phyloP scores from a whole-genome alignment of 108 stramenopile genomes.

The Pseudonitzschia multiseries region DNA sequence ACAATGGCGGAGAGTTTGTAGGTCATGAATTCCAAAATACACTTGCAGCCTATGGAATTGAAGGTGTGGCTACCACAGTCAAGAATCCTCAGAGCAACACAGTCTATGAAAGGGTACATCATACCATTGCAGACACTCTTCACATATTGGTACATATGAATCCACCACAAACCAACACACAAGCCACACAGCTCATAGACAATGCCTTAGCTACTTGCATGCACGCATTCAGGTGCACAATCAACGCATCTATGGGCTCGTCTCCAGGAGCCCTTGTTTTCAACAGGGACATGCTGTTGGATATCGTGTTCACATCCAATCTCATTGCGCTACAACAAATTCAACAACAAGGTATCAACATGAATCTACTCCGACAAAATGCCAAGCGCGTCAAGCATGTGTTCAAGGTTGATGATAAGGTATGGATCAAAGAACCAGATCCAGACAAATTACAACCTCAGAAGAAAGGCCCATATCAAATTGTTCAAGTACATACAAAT shows the following conservation, averaged over 20 bases:
- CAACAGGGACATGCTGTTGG: conserved; percentile 32
- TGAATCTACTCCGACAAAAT: background rate
- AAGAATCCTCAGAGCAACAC: conserved; percentile 54
- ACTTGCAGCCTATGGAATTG: conserved; percentile 14
- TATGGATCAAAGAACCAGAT: conserved; percentile 15
- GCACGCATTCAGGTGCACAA: conserved; percentile 27
- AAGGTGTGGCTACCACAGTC: conserved; percentile 23
- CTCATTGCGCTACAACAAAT: too few species aligned
- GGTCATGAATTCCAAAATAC: conserved; percentile 34
- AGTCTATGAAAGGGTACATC: conserved; percentile 44
- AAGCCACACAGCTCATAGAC: conserved; percentile 30
- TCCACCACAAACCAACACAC: conserved; percentile 14
- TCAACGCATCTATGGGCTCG: conserved; percentile 8
- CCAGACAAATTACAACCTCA: conserved; percentile 34
- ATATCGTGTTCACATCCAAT: too few species aligned
- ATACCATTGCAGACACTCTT: conserved; percentile 28
- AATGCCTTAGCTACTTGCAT: conserved; percentile 29
- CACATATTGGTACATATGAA: conserved; percentile 18
- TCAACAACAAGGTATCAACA: too few species aligned
- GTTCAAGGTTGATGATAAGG: background rate
- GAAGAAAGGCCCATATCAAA: conserved; percentile 37
- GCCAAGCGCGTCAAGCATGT: too few species aligned
- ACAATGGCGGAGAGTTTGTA: conserved; percentile 50
- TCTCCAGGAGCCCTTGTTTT: conserved; percentile 46
- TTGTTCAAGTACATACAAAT: conserved; percentile 41